A percentile compares a stretch with the other conserved stretches of the same genome.
These are phyloP conservation scores for Monoraphidium neglectum DNA, from an alignment of 139 green algal genomes.

Conservation along the genomic window DNA sequence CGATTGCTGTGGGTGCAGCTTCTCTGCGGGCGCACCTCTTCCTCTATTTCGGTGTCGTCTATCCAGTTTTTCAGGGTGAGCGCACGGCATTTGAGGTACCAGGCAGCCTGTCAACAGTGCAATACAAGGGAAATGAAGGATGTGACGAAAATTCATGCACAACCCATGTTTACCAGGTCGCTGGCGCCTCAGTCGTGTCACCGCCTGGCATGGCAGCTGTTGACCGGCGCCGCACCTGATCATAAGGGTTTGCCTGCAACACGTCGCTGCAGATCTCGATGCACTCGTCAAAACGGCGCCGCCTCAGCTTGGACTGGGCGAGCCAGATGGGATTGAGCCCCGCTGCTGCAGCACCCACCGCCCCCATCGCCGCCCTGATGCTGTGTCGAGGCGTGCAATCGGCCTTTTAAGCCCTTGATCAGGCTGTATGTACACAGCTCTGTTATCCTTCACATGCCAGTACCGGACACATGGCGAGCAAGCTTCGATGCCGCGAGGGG, in stretches of 20 bases:
- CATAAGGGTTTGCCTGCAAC: conserved; percentile 66
- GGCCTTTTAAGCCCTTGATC: too few species aligned
- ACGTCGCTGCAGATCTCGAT: conserved; percentile 68
- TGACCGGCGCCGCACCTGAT: conserved; percentile 54
- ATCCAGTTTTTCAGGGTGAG: conserved; percentile 81
- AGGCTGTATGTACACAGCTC: too few species aligned
- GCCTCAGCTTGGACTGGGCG: conserved; percentile 53
- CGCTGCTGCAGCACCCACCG: too few species aligned
- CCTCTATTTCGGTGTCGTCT: conserved; percentile 83
- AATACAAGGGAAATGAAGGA: neutral
- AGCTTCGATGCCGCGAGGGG: too few species aligned
- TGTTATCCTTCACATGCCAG: too few species aligned
- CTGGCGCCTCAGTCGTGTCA: neutral
- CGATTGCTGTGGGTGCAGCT: neutral
- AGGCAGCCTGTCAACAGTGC: conserved; percentile 53
- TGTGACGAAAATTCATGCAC: neutral
- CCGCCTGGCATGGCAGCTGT: neutral
- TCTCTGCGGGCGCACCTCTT: conserved; percentile 51
- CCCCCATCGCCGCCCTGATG: too few species aligned
- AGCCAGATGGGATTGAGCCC: conserved; percentile 67
- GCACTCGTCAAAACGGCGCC: conserved; percentile 66
- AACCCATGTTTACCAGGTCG: neutral
- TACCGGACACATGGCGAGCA: too few species aligned
- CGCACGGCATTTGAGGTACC: conserved; percentile 78
- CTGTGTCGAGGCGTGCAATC: too few species aligned